Percentiles rank a stretch among this genome's conserved stretches.
phyloP scores from a whole-genome alignment of 768 basidiomycete species.

The Rhizopogon salebrosus region DNA sequence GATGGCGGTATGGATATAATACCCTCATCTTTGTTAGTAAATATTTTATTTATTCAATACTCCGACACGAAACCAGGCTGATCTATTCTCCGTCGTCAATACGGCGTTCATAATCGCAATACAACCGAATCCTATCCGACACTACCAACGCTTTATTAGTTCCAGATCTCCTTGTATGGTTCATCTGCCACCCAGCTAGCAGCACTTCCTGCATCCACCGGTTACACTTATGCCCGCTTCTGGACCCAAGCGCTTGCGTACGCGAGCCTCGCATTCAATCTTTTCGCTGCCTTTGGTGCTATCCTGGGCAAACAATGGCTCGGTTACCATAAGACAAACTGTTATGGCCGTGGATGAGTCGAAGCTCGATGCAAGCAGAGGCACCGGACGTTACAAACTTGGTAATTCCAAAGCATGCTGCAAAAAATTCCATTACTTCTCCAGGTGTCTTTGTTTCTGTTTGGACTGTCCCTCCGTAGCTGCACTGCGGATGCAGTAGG shows the following conservation, averaged over 20 bases:
- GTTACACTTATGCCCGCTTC: background rate
- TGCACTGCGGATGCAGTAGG: background rate
- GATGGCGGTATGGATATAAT: background rate
- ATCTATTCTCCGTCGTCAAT: slow-evolving; percentile 12
- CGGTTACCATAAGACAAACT: background rate
- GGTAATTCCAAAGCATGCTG: too few relatives aligned
- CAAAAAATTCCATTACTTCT: background rate
- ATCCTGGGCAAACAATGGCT: slow-evolving; percentile 14
- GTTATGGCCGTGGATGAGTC: background rate
- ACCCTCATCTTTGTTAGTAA: background rate
- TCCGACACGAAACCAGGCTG: slow-evolving; percentile 3
- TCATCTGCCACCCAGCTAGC: background rate
- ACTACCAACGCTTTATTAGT: slow-evolving; percentile 8
- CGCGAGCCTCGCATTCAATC: slow-evolving; percentile 5
- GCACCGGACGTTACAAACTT: too few relatives aligned
- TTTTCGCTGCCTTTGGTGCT: slow-evolving; percentile 10
- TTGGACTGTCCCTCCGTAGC: background rate
- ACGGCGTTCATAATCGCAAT: slow-evolving; percentile 9
- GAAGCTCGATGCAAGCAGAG: too few relatives aligned
- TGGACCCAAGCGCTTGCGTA: slow-evolving; percentile 10
- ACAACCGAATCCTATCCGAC: slow-evolving; percentile 8
- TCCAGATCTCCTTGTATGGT: background rate
- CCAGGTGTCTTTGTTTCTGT: background rate
- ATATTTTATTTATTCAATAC: background rate
- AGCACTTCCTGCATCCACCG: background rate